Evolutionary conservation across 1,284 basidiomycete genomes (phyloP), one percentile per base, ranked within the genome.

Genomic region (Ceratobasidium theobromae): DNA sequence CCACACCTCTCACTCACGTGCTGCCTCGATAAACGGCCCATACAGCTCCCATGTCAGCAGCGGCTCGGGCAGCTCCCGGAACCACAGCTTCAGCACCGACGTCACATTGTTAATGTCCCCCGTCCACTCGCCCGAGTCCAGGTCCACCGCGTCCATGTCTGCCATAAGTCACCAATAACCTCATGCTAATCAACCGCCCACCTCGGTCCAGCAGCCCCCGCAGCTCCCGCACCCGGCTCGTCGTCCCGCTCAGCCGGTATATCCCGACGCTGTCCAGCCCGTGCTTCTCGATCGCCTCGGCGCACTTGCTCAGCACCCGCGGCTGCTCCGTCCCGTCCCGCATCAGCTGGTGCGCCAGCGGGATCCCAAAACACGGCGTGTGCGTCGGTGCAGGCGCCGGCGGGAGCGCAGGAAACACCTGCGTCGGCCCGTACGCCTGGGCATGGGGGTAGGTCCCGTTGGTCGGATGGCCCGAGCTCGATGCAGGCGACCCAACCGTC

Each of bases 51-150:
- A 83, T 1, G 96, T 98, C 71, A 99, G 78, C 53, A 99, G 77
- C 25, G 97, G 96, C 75, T 98, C 95, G 11, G 96, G 96, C 65
- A 99, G 80, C 75, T 99, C 97, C 69, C 97, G 84, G 75, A 99
- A 84, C 96, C 96, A 99, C 71, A 95, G 80, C 78, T 99, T 99
- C 68, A 98, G 80, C 48, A 89, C 93, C 65, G 93, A 92, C 14
- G 96, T 86, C 51, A 99, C 90, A 70, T 93, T 95, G 79, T 97
- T 98, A 79, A 99, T 95, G 75, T 99, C 96, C 28, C 86, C 84
- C 32, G 88, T 84, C 90, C 93, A 95, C 75, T 97, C 94, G 9
- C 89, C 84, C n/a, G 87, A 81, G 76, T 94, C 85, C 60, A 97
- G 79, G 76, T 97, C 87, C 43, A 94, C 89, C 1, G 84, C 80